Evolutionary conservation across 345 rosid species (phyloP), one percentile per base, ranked within the genome.

Genomic region (Salix purpurea): DNA sequence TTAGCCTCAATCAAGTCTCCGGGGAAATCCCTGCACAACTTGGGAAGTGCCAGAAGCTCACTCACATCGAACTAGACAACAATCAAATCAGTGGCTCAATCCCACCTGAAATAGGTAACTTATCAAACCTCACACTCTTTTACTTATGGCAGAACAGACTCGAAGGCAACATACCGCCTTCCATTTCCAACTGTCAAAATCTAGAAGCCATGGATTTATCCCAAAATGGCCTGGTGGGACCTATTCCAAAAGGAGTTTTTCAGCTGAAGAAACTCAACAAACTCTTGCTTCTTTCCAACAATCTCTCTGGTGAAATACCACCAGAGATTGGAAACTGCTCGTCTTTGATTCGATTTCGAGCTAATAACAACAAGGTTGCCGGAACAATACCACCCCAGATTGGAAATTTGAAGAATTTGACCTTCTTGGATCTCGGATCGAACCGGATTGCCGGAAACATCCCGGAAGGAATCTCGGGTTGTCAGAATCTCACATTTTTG

Each of bases 111-210:
- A 77, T 94, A 37, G 90, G 92, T 5, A 85, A 86, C 54, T 80
- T 94, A 7, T 73, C 81, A 9, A 88, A 92, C 76, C 84, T 94
- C 74, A 86, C 94, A 10, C 82, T 92, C 37, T 83, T 94, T 75
- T 92, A 88, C 77, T 85, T 92, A 2, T 94, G 97, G 97, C 92
- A 87, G 87, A 92, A 94, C 85, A 86, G 84, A 80, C 87, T 94
- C 24, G 91, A 92, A 76, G 94, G 98, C 19, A 84, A 67, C 77
- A 91, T 94, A 67, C 98, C 97, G 0, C 50, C 74, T 5, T 83
- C 89, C 77, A 84, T 94, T 65, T 88, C 95, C 34, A 73, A 79
- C 61, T 92, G 98, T 80, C 88, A 32, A 72, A 88, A 85, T 75
- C 80, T 94, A 50, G 92, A 91, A 76, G 96, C 92, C n/a, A 65